A percentile compares a stretch with the other conserved stretches of the same genome.
Evolutionary conservation across 805 yeast species (phyloP).

Genomic region (Schwanniomyces yamadae): DNA sequence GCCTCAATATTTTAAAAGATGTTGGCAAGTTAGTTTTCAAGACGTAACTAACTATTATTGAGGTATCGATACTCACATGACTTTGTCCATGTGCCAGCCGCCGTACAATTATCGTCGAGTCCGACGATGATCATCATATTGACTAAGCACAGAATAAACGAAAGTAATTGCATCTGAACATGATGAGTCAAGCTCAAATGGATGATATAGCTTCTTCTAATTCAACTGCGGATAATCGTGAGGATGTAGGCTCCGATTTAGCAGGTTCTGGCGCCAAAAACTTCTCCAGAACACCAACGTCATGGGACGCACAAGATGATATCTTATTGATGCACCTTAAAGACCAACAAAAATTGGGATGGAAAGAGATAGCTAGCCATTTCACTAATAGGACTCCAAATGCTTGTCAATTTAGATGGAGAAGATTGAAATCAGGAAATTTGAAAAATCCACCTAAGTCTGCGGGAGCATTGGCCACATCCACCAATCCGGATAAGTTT

Average conservation of each 20-base stretch:
- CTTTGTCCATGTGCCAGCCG: not conserved
- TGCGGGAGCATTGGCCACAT: slow-evolving; percentile 16
- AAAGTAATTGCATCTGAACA: too few species aligned
- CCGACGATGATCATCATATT: slow-evolving; percentile 4
- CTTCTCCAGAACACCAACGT: slow-evolving; percentile 42
- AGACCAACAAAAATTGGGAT: slow-evolving; percentile 46
- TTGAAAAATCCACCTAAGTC: slow-evolving; percentile 44
- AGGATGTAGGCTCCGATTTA: too few species aligned
- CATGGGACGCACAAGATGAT: slow-evolving; percentile 50
- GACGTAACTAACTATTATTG: too few species aligned
- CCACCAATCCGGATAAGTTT: not conserved
- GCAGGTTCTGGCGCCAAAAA: slow-evolving; percentile 18
- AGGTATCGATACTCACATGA: not conserved
- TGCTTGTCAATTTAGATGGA: slow-evolving; percentile 49
- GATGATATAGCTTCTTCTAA: too few species aligned
- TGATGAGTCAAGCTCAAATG: too few species aligned
- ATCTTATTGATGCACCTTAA: slow-evolving; percentile 45
- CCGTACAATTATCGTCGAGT: slow-evolving; percentile 1
- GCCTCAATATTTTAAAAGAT: too few species aligned
- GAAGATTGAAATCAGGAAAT: slow-evolving; percentile 44
- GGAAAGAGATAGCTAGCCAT: slow-evolving; percentile 47
- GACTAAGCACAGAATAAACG: not conserved
- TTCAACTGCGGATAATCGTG: too few species aligned
- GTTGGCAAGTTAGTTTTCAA: too few species aligned
- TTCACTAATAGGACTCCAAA: slow-evolving; percentile 47